Evolutionary conservation across 352 stramenopile species (phyloP), one percentile per base, ranked within the genome.

Genomic region (Peronospora tabacina): DNA sequence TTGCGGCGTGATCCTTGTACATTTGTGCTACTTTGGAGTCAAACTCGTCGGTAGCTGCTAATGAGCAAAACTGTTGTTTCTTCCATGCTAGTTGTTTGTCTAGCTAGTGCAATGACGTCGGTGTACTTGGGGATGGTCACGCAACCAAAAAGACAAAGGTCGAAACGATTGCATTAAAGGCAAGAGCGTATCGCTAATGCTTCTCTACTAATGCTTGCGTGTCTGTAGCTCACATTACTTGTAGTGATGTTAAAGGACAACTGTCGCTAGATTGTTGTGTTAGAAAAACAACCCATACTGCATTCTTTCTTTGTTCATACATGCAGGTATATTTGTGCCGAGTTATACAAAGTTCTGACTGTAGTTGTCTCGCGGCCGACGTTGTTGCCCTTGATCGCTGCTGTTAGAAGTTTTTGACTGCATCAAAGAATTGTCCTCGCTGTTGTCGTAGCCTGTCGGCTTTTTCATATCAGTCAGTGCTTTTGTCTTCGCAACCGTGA

Each of bases 401-500:
- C 11, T 1, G 30, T 17, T 16, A 5, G 30, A 16, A 36, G 11
- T 29, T 5, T 20, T 26, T 9, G 17, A 42, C 17, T 2, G 26
- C 26, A 30, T 41, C 35, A 5, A 2, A 19, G 37, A 29, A 8
- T 11, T 7, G 19, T 1, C 43, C 1, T 55, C 51, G 11, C 17
- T 41, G 26, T 29, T 50, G 22, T 39, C 35, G 22, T 46, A 37
- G 5, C 10, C 19, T 29, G 35, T 36, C 12, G 24, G 7, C 30
- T 36, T 15, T 11, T 36, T 4, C 37, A 19, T 30, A 10, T 32
- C 53, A 9, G 49, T 26, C 29, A 41, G 20, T 1, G 47, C 36
- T 5, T 63, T 58, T 7, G 33, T 16, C 34, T 75, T 60, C 1
- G 12, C 10, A 7, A 49, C 41, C 1, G 42, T 30, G 10, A 37